Base-by-base conservation (phyloP, 169 alveolate genomes). In the Babesia bigemina region DNA sequence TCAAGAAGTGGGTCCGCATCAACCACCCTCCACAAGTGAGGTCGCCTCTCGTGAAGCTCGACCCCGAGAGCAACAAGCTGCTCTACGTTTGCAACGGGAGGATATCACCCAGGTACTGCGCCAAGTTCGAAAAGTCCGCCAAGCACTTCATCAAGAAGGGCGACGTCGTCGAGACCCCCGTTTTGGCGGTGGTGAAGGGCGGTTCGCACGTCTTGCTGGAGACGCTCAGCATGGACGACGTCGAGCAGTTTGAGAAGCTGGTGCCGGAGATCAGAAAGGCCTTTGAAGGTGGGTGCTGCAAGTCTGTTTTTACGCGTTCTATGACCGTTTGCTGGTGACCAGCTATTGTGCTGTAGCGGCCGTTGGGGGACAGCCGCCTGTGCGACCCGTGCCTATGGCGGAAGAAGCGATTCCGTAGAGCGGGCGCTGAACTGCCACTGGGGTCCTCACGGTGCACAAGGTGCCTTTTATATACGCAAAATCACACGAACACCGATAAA, bases 1-100 rank as follows among this genome's bases (percentile, higher is more conserved):
- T 73, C 44, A 63, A 75, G 49, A 53, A 61, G 21, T 83, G 86
- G 86, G 75, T 83, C 4, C 59, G 83, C 4, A 75, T 83, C 28
- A 66, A 74, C 47, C 90, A 83, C 57, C 90, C 90, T 4, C 90
- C 90, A n/a, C 81, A 75, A 22, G 48, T 47, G 21, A 50, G 90
- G 49, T 83, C 90, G 29, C 75, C 70, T 19, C 67, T 83, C 29
- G 56, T 65, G 48, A 83, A 75, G 78, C 71, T 81, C 56, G 74
- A 72, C 52, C 74, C 57, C 28, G 61, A 65, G 33, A 62, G 75
- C 53, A 75, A 75, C 84, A 83, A 83, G 83, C 55, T 83, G 42
- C 47, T 83, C 65, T 83, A 83, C 57, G 77, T 83, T 12, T 62
- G 81, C 49, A 83, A 83, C 70, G 90, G 90, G 12, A 9, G 47